Base-by-base conservation (phyloP, 2,329 filamentous ascomycete genomes). In the Diaporthe citri region DNA sequence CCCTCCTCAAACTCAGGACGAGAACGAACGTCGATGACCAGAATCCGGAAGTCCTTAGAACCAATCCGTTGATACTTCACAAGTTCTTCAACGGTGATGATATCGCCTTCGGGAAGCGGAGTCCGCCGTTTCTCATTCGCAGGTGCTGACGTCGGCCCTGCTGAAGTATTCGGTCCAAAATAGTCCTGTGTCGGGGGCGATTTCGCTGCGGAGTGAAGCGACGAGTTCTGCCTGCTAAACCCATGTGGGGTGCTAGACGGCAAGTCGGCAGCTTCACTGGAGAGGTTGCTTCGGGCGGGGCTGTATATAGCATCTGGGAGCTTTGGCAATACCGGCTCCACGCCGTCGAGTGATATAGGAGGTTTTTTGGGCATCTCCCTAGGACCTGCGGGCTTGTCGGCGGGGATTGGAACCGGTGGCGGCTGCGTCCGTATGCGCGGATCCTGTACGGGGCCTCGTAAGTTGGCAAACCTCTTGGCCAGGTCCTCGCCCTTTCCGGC, bases 11-110 rank as follows among this genome's bases (percentile, higher is more conserved):
- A 99, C 12, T 94, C 90, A 71, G 94, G 91, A 36, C 97, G 92
- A 73, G 90, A 87, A 52, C 97, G 92, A 56, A 98, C 91, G 82
- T 99, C 97, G 77, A 99, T 95, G 34, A 98, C 83, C 17, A 99
- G 85, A 34, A 98, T 88, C 84, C 92, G 84, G 85, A 95, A 76
- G 81, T 89, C 78, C 80, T 84, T 80, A 20, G 87, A 82, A 0
- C 83, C 84, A 75, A 87, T 86, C 73, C 88, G 87, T 80, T 97
- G 90, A 73, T 93, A 93, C 62, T 92, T 89, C 76, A 93, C 89
- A 1, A 99, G 87, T 72, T 93, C 91, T 74, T 93, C 88, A 0
- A 93, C 90, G 3, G 90, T 91, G 55, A 98, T 93, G 0, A 82
- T 82, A 85, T 88, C 84, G 9, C 90, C 81, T 83, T 88, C 81